These are phyloP conservation scores for Paradendryphiella salina DNA, from an alignment of 2,329 filamentous ascomycete genomes.

Conservation along the genomic window DNA sequence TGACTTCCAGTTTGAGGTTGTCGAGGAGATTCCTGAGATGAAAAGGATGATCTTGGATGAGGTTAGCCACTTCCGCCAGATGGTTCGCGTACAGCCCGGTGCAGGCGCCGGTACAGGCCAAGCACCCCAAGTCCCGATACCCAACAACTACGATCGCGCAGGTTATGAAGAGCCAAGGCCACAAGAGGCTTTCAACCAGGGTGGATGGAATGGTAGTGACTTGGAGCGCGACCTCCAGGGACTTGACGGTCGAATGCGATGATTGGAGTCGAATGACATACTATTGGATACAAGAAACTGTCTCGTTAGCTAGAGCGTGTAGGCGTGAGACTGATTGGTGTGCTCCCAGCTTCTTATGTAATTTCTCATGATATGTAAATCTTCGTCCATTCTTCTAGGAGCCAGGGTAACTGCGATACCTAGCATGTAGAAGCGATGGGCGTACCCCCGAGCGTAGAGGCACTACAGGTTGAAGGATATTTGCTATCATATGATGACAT, in stretches of 20 bases:
- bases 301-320: constrained; percentile 9
- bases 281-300: constrained; percentile 16
- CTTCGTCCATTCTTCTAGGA: background rate
- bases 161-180: constrained; percentile 65
- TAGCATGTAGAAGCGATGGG: background rate
- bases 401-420: background rate
- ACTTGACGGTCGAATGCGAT: constrained; percentile 36
- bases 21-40: constrained; percentile 94
- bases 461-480: no score
- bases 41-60: constrained; percentile 97
- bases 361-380: constrained; percentile 5
- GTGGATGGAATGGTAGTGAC: constrained; percentile 42
- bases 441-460: no score
- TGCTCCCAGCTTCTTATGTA: constrained; percentile 5
- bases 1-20: constrained; percentile 98
- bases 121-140: constrained; percentile 62
- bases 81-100: constrained; percentile 52
- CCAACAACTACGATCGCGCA: constrained; percentile 61
- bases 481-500: no score
- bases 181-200: constrained; percentile 56
- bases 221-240: constrained; percentile 57
- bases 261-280: constrained; percentile 1
- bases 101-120: constrained; percentile 45
- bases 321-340: constrained; percentile 2
- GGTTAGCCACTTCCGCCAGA: constrained; percentile 78